Evolutionary conservation across 352 stramenopile species (phyloP), one percentile per base, ranked within the genome.

Genomic region (Globisporangium lucens): DNA sequence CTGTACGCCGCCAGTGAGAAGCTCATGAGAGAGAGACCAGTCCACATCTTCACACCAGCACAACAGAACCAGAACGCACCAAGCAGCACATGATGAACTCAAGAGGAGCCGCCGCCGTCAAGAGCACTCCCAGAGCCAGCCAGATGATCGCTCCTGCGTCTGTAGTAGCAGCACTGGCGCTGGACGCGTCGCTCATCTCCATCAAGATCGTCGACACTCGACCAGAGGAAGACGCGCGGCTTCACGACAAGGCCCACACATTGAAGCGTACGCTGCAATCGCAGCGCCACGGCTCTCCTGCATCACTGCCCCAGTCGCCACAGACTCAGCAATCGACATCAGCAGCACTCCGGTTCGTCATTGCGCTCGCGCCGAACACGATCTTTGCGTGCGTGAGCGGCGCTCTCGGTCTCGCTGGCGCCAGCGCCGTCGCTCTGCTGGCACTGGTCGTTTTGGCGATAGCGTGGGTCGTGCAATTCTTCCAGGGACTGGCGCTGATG

Each of bases 391-490:
- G 47, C 9, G 61, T 47, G 30, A 66, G 61, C 22, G 61, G 61
- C 0, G 67, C 49, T 4, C 38, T 68, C 9, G 52, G 71, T 4
- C 29, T 69, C 70, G 57, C 72, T 59, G 60, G 66, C 60, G 71
- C 70, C 67, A 36, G 57, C 69, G 55, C 51, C 17, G 56, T 51
- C 20, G n/a, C 47, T 2, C 49, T 69, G 30, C 61, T 65, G 15
- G 63, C 65, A 49, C 65, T 79, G 65, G 64, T 78, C 22, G 73
- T 79, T 65, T 69, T 70, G 20, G 56, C 73, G n/a, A 61, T 65
- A 27, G 60, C 57, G 20, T 55, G 74, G 8, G 38, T 55, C 27
- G 62, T 56, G 7, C 74, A 66, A 29, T 49, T 59, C 46, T 59
- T 66, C 47, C n/a, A 57, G 6, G 61, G 47, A 49, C 29, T 66